Evolutionary conservation across 139 green algal species (phyloP).

Genomic region (Yamagishiella unicocca): DNA sequence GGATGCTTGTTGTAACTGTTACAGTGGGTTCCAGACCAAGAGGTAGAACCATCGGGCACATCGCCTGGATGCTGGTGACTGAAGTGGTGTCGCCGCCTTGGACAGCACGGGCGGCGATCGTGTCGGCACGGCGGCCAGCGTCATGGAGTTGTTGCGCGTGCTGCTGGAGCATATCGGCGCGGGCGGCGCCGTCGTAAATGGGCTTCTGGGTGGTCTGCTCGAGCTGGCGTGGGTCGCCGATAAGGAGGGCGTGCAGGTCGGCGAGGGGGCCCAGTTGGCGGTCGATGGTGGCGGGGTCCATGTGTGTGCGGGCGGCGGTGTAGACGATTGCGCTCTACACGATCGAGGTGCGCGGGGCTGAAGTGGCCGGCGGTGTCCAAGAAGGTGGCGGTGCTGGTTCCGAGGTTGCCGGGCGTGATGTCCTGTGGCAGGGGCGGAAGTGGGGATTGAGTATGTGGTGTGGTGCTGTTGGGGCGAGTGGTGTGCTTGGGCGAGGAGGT

Average conservation of each 20-base stretch:
- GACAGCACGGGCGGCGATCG: background rate
- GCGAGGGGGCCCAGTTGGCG: background rate
- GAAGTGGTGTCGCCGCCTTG: too few species aligned
- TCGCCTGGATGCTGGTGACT: too few species aligned
- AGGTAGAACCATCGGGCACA: too few species aligned
- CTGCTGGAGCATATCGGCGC: background rate
- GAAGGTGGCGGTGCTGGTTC: too few species aligned
- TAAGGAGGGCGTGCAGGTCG: slow-evolving; percentile 2
- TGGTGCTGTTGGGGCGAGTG: too few species aligned
- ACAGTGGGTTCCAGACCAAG: too few species aligned
- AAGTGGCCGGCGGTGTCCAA: background rate
- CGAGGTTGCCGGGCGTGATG: too few species aligned
- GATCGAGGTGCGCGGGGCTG: background rate
- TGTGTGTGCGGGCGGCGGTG: background rate
- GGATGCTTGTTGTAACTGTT: too few species aligned
- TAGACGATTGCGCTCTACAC: background rate
- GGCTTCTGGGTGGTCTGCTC: background rate
- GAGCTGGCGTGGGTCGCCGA: slow-evolving; percentile 3
- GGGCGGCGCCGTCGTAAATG: background rate
- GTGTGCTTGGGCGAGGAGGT: too few species aligned
- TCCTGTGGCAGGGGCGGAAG: too few species aligned
- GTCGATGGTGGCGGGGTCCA: background rate
- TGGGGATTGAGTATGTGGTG: too few species aligned
- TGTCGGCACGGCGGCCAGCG: background rate
- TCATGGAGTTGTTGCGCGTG: background rate